Percentiles rank a stretch among this genome's conserved stretches.
Conservation (phyloP, 2,329 filamentous ascomycete species). For the Aspergillus cejpii region DNA sequence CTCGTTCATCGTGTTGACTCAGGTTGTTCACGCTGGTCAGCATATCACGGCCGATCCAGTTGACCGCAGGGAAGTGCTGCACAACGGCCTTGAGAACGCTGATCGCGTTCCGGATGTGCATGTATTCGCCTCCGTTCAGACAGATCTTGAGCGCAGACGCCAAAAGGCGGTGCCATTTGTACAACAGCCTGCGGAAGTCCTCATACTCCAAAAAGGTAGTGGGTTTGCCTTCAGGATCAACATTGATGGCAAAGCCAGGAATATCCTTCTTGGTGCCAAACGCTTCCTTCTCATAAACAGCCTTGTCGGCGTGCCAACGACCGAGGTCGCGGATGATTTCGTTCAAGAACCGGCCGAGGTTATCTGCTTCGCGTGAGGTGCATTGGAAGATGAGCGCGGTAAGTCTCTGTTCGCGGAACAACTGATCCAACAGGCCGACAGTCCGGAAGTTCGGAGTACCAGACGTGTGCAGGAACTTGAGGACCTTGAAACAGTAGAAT, state of each 20-base stretch:
- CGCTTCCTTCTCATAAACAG: constrained; percentile 74
- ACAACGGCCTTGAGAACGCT: constrained; percentile 76
- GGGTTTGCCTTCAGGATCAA: constrained; percentile 65
- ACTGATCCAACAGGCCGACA: constrained; percentile 70
- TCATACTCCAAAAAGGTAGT: constrained; percentile 71
- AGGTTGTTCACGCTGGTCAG: constrained; percentile 39
- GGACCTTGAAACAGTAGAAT: constrained; percentile 77
- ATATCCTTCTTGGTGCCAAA: constrained; percentile 60
- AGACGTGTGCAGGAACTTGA: constrained; percentile 79
- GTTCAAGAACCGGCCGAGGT: constrained; percentile 84
- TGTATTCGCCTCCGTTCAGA: constrained; percentile 79
- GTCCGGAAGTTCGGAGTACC: constrained; percentile 82
- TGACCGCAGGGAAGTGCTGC: constrained; percentile 77
- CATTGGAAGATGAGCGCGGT: constrained; percentile 79
- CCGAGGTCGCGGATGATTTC: constrained; percentile 72
- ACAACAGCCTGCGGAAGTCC: constrained; percentile 76
- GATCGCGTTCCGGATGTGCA: constrained; percentile 95
- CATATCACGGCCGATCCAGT: constrained; percentile 66
- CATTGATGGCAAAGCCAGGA: constrained; percentile 69
- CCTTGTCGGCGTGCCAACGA: constrained; percentile 73
- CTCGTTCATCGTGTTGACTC: constrained; percentile 41
- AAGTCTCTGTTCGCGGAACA: constrained; percentile 78
- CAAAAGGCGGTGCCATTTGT: constrained; percentile 83
- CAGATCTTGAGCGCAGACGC: constrained; percentile 74
- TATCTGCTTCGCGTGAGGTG: constrained; percentile 83